Evolutionary conservation across 2,329 filamentous ascomycete species (phyloP), one percentile per base, ranked within the genome.

Genomic region (Spiromastix sp.): DNA sequence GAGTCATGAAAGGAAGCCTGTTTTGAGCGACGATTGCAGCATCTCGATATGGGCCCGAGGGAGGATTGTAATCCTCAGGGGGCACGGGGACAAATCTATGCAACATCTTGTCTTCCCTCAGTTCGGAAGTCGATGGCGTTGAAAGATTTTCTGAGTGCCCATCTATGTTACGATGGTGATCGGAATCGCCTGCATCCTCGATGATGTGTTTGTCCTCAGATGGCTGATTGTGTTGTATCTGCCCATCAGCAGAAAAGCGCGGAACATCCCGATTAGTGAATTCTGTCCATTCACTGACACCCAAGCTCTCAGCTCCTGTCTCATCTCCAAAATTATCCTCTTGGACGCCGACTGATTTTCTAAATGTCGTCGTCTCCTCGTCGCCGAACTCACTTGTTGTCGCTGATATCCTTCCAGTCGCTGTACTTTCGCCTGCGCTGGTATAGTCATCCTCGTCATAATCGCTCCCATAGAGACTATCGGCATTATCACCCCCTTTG

Each of bases 1-100:
- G 91, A 0, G 91, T 98, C 91, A 98, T 96, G 57, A 96, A 98
- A 3, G 89, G 91, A 7, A 96, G 68, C 36, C 87, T 80, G 59
- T 87, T 94, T 51, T 95, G 93, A 40, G 86, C 85, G 57, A 80
- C 71, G 55, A 86, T 73, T 22, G 66, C 72, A 52, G 85, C 76
- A 58, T 94, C 83, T 52, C 86, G 79, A 68, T 81, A 94, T 39
- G 84, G 82, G 31, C 79, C 73, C 38, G 73, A 81, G 12, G 85
- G 81, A 29, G 84, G 76, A 46, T 87, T 77, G 55, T 86, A 93
- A 56, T 93, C 85, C 52, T 93, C 85, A 0, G 86, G 86, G 1
- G 82, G 81, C 22, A 89, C 70, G 1, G 85, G 84, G 12, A 91
- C 71, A 50, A 84, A 94, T 50, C 72, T 74, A 29, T 72, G 77